Percentiles rank a stretch among this genome's conserved stretches.
Evolutionary conservation across 495 filamentous ascomycete genomes (phyloP).

Genomic region (Xylaria venustula): DNA sequence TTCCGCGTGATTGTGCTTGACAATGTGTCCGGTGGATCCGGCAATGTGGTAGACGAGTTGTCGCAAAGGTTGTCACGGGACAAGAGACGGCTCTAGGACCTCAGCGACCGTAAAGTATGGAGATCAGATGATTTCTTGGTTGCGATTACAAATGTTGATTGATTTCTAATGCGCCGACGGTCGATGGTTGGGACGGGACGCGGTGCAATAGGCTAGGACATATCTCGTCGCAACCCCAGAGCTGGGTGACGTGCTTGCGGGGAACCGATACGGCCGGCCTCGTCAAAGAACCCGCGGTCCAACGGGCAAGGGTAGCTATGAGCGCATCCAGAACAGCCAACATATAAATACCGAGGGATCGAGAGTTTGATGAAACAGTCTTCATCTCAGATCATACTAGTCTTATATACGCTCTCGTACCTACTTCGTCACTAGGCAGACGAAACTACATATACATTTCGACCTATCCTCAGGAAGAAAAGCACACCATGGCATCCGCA

Average conservation of each 20-base stretch:
- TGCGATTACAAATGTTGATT: constrained; percentile 11
- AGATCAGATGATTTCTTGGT: not conserved
- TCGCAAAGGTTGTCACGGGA: not conserved
- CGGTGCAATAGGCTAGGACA: constrained; percentile 2
- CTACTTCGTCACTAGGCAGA: not conserved
- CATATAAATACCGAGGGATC: not conserved
- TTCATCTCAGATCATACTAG: not conserved
- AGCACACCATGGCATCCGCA: constrained; percentile 25
- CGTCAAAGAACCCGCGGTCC: not conserved
- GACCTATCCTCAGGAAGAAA: not conserved
- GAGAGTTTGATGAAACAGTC: not conserved
- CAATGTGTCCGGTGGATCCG: not conserved
- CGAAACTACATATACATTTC: not conserved
- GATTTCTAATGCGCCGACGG: constrained; percentile 9
- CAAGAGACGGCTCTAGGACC: not conserved
- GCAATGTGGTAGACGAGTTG: not conserved
- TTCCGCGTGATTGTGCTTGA: no score
- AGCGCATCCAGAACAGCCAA: not conserved
- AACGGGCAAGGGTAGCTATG: not conserved
- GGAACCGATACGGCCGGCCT: constrained; percentile 7
- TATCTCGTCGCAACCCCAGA: constrained; percentile 12
- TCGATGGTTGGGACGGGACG: not conserved
- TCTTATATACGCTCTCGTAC: not conserved
- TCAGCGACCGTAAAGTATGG: not conserved
- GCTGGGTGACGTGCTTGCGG: constrained; percentile 16